Evolutionary conservation across 768 basidiomycete genomes (phyloP).

Genomic region (Leccinum subtestaceum): DNA sequence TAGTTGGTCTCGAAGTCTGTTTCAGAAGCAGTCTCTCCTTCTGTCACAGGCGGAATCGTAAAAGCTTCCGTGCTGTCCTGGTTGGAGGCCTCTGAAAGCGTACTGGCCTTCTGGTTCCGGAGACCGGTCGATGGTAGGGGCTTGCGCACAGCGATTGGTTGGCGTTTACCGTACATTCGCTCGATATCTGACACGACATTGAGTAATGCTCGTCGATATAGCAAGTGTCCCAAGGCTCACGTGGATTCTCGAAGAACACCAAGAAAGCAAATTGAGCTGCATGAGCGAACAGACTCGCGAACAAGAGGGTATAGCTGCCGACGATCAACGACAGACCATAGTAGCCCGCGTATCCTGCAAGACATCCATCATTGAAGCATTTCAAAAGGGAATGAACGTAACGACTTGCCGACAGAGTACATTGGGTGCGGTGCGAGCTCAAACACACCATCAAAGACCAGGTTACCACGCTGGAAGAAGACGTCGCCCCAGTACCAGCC

Average conservation of each 20-base stretch:
- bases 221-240: constrained; percentile 46
- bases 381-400: background rate
- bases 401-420: constrained; percentile 77
- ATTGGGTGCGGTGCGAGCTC: constrained; percentile 92
- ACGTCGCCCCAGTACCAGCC: constrained; percentile 98
- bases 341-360: constrained; percentile 94
- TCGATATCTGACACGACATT: constrained; percentile 67
- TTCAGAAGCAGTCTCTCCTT: constrained; percentile 72
- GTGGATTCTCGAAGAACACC: constrained; percentile 94
- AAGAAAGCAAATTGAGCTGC: constrained; percentile 97
- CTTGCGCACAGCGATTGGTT: constrained; percentile 81
- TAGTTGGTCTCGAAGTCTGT: constrained; percentile 64
- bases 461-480: constrained; percentile 88
- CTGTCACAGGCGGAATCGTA: constrained; percentile 56
- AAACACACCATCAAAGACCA: constrained; percentile 98
- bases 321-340: constrained; percentile 92
- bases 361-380: constrained; percentile 44
- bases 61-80: constrained; percentile 31
- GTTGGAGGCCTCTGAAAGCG: constrained; percentile 10
- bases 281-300: constrained; percentile 91
- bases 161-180: constrained; percentile 88
- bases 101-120: constrained; percentile 12
- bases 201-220: background rate
- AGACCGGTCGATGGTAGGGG: constrained; percentile 44
- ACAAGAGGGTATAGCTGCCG: constrained; percentile 87